These are phyloP conservation scores for Papiliotrema fonsecae DNA, from an alignment of 1,284 basidiomycete genomes.

Conservation along the genomic window DNA sequence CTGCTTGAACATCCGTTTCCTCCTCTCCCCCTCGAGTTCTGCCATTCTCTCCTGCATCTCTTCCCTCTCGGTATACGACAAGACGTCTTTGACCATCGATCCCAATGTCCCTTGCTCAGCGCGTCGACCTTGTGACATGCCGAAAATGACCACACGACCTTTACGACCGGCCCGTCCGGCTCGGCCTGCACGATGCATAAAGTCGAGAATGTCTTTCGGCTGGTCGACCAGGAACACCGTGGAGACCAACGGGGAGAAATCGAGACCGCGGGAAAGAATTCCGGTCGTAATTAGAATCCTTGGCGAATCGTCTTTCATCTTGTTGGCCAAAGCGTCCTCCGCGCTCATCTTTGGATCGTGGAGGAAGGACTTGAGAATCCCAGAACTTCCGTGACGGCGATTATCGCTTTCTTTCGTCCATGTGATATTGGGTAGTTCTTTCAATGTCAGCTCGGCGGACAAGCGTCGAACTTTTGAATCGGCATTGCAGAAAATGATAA, in stretches of 20 bases:
- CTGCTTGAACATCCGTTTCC: no score
- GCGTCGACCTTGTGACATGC: slow-evolving; percentile 12
- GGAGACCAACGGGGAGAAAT: slow-evolving; percentile 69
- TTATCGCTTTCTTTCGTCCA: slow-evolving; percentile 57
- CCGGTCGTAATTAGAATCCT: slow-evolving; percentile 82
- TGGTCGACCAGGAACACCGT: slow-evolving; percentile 80
- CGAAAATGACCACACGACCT: slow-evolving; percentile 54
- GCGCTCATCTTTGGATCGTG: slow-evolving; percentile 4
- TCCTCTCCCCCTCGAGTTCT: no score
- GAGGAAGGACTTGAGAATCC: slow-evolving; percentile 61
- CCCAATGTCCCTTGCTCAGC: not conserved
- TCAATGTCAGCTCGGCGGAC: slow-evolving; percentile 56
- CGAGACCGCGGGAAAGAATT: slow-evolving; percentile 81
- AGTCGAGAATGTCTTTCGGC: slow-evolving; percentile 80
- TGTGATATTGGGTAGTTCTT: slow-evolving; percentile 62
- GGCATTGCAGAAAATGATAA: slow-evolving; percentile 77
- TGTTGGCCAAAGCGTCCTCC: not conserved
- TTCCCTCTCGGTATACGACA: no score
- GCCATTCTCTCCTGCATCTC: no score
- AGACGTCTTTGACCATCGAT: not conserved
- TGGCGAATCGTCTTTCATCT: slow-evolving; percentile 41
- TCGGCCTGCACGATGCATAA: slow-evolving; percentile 77
- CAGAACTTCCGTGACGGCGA: slow-evolving; percentile 63
- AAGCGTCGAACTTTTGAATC: slow-evolving; percentile 59
- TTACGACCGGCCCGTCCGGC: slow-evolving; percentile 62